Evolutionary conservation across 176 grass and related monocot species (phyloP).

Genomic region (Pontederia crassipes): DNA sequence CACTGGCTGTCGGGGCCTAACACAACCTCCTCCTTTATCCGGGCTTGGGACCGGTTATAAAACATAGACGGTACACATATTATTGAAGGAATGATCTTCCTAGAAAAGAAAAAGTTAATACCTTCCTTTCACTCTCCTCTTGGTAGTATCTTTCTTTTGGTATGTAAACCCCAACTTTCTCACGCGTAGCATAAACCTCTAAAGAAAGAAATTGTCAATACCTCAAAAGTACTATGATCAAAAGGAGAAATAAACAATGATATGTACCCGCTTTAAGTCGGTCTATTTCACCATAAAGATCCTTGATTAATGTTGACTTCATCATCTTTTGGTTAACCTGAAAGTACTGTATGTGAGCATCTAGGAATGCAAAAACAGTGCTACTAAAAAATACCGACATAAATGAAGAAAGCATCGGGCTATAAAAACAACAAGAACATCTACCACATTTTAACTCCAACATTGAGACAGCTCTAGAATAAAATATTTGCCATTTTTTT

Average conservation of each 20-base stretch:
- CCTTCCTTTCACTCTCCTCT: constrained; percentile 90
- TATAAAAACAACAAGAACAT: not conserved
- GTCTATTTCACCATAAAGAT: constrained; percentile 97
- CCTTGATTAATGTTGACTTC: constrained; percentile 98
- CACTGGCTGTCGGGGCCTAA: too few species aligned
- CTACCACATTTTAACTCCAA: too few species aligned
- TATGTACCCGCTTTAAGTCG: constrained; percentile 81
- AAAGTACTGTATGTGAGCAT: not conserved
- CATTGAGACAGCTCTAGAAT: too few species aligned
- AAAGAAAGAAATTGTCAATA: constrained; percentile 20
- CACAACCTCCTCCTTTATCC: too few species aligned
- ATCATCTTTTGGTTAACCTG: constrained; percentile 99
- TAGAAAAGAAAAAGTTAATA: constrained; percentile 13
- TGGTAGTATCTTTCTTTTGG: constrained; percentile 85
- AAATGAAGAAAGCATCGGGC: not conserved
- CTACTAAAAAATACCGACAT: not conserved
- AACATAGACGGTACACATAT: too few species aligned
- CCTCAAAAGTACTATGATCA: constrained; percentile 8
- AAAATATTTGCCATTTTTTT: too few species aligned
- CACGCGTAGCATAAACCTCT: constrained; percentile 97
- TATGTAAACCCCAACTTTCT: constrained; percentile 95
- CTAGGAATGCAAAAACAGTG: too few species aligned
- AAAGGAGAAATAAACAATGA: not conserved
- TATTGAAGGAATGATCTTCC: too few species aligned
- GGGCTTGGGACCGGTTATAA: too few species aligned